These are phyloP conservation scores for Aspergillus intermedius DNA, from an alignment of 2,329 filamentous ascomycete species.

Conservation along the genomic window DNA sequence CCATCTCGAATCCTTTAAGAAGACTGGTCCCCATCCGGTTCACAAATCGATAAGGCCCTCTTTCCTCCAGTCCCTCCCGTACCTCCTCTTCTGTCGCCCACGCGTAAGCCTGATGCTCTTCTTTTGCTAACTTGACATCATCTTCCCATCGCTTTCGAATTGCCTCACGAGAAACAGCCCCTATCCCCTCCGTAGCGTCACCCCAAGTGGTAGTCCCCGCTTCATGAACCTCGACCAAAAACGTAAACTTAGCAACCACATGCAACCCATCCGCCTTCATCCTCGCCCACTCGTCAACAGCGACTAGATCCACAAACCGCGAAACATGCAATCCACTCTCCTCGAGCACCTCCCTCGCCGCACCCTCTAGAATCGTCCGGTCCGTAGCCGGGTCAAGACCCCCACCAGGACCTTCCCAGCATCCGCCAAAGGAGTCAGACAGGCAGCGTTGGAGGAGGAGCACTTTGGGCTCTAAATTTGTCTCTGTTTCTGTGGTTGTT, in stretches of 20 bases:
- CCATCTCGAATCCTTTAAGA: slow-evolving; percentile 16
- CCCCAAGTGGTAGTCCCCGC: not conserved
- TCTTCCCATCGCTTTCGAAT: slow-evolving; percentile 11
- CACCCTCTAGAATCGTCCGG: slow-evolving; percentile 42
- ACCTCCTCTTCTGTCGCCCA: slow-evolving; percentile 36
- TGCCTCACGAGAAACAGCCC: too few species aligned
- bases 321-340: slow-evolving; percentile 46
- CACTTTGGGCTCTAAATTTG: slow-evolving; percentile 20
- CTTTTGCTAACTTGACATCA: slow-evolving; percentile 23
- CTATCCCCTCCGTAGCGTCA: too few species aligned
- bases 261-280: slow-evolving; percentile 15
- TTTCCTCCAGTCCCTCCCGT: slow-evolving; percentile 6
- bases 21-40: slow-evolving; percentile 19
- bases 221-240: slow-evolving; percentile 32
- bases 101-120: slow-evolving; percentile 30
- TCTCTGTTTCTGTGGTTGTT: slow-evolving; percentile 1
- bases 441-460: slow-evolving; percentile 41
- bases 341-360: slow-evolving; percentile 47
- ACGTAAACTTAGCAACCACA: slow-evolving; percentile 29
- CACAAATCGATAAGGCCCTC: slow-evolving; percentile 15
- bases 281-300: slow-evolving; percentile 26
- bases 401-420: slow-evolving; percentile 47
- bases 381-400: slow-evolving; percentile 44
- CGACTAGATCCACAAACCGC: slow-evolving; percentile 37
- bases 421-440: slow-evolving; percentile 33